Evolutionary conservation across 1,284 basidiomycete species (phyloP), one percentile per base, ranked within the genome.

Genomic region (Clitocybe nebularis): DNA sequence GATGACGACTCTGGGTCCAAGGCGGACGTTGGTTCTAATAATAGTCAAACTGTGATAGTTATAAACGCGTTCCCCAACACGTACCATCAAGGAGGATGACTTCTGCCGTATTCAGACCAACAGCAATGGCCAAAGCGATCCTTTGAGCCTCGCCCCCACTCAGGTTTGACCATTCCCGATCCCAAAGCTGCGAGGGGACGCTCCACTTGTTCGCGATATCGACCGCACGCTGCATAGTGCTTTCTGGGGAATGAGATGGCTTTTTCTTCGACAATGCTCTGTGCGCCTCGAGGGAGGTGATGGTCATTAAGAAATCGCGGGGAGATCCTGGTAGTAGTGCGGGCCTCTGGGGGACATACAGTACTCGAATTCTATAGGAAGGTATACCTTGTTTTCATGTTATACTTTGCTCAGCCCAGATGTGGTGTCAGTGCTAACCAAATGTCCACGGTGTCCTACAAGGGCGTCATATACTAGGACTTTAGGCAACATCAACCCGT

Each of bases 71-170:
- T n/a, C n/a, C n/a, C n/a, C n/a, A n/a, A n/a, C 1, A 69, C 81
- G 41, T 41, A 90, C 90, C 91, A 54, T 93, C 90, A 1, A 93
- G 68, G 10, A 93, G 70, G n/a, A 93, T 62, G 0, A 93, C 68
- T 54, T 93, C 88, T 0, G 89, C 87, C 0, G 79, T 79, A 44
- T 81, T 72, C 30, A 91, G 59, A 0, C 85, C 84, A 2, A 89
- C 60, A 0, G 85, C 86, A 17, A 81, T 72, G 10, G 89, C 85
- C 39, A 93, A 60, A 5, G 83, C 77, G n/a, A 92, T 75, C 34
- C 90, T 69, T 61, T 93, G 91, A 1, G 79, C 75, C 60, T 93
- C 90, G 10, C 90, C 91, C 1, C 89, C 90, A 50, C 84, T 89
- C 50, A 93, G 63, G 40, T 77, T 81, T 7, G 75, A 64, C 90